phyloP scores from a whole-genome alignment of 805 yeast species.

The Ogataea zsoltii region DNA sequence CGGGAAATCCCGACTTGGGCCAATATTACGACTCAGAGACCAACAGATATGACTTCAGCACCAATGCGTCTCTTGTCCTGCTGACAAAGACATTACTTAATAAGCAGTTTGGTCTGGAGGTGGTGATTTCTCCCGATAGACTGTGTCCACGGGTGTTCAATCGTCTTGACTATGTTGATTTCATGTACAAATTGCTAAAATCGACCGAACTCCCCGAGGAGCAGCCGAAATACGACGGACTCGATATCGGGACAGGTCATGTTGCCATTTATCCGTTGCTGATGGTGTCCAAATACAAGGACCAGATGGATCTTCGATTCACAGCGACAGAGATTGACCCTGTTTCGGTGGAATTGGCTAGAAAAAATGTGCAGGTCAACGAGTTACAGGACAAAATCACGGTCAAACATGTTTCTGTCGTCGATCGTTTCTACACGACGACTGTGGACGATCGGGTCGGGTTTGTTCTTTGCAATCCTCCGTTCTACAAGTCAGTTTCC shows the following conservation, averaged over 20 bases:
- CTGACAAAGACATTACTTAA: slow-evolving; percentile 24
- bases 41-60: slow-evolving; percentile 22
- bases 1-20: slow-evolving; percentile 18
- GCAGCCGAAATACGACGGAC: slow-evolving; percentile 21
- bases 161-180: slow-evolving; percentile 30
- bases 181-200: slow-evolving; percentile 17
- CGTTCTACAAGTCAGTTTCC: slow-evolving; percentile 42
- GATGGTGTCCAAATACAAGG: slow-evolving; percentile 23
- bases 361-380: slow-evolving; percentile 31
- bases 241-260: slow-evolving; percentile 55
- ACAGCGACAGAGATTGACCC: slow-evolving; percentile 45
- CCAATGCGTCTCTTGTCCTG: slow-evolving; percentile 24
- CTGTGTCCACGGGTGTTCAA: slow-evolving; percentile 36
- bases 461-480: slow-evolving; percentile 54
- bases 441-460: slow-evolving; percentile 12
- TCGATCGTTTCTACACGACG: background rate
- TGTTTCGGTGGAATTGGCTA: slow-evolving; percentile 34
- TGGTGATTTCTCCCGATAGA: slow-evolving; percentile 17
- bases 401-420: slow-evolving; percentile 10
- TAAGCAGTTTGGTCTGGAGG: slow-evolving; percentile 17
- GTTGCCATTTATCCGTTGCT: slow-evolving; percentile 48
- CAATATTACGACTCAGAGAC: slow-evolving; percentile 12
- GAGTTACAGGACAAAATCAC: slow-evolving; percentile 20
- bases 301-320: slow-evolving; percentile 19
- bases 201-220: slow-evolving; percentile 1